phyloP scores from a whole-genome alignment of 352 stramenopile genomes.

The Phytophthora fragariae region DNA sequence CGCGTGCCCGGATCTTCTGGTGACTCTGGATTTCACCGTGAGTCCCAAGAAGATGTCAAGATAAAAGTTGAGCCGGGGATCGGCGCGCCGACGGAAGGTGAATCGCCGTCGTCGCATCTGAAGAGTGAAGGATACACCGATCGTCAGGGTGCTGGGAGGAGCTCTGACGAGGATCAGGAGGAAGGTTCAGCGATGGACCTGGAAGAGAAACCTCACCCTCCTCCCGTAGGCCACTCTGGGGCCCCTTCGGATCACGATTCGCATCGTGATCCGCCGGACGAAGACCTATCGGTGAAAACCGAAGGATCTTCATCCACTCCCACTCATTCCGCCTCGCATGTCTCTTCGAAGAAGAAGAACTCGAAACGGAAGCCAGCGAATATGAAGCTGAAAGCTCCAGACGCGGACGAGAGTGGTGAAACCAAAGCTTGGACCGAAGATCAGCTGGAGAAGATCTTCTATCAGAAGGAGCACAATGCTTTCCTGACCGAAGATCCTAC shows the following conservation, averaged over 20 bases:
- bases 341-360: neutral
- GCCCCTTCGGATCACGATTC: neutral
- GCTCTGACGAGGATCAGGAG: neutral
- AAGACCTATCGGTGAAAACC: neutral
- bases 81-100: constrained; percentile 3
- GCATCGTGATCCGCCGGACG: constrained; percentile 1
- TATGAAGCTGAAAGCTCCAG: neutral
- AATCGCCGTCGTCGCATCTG: constrained; percentile 2
- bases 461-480: neutral
- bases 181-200: constrained; percentile 4
- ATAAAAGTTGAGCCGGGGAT: constrained; percentile 12
- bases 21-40: constrained; percentile 17
- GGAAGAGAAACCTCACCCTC: constrained; percentile 2
- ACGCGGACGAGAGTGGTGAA: neutral
- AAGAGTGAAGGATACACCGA: constrained; percentile 4
- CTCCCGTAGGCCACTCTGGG: neutral
- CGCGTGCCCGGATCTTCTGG: constrained; percentile 4
- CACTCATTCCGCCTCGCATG: neutral
- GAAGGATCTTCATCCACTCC: neutral
- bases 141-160: neutral
- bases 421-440: neutral
- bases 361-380: neutral
- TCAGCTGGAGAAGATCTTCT: neutral
- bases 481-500: neutral
- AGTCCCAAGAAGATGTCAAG: constrained; percentile 14